Evolutionary conservation across 495 filamentous ascomycete genomes (phyloP), one percentile per base, ranked within the genome.

Genomic region (Aspergillus sclerotioniger): DNA sequence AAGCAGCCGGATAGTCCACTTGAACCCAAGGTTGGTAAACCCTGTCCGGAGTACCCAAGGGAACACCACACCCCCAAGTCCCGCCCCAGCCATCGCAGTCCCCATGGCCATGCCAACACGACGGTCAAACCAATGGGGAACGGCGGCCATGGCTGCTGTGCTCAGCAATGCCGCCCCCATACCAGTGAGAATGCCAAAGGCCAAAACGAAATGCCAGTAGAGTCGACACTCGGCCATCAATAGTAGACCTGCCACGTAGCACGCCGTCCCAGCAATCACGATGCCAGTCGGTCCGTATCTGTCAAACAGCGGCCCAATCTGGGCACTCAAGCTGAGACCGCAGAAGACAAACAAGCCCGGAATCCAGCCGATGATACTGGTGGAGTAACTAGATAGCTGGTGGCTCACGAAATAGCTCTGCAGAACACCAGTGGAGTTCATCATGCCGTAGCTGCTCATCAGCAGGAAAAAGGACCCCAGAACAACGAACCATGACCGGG

Each of bases 191-290:
- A 88, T 68, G 6, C 83, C 84, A 62, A 87, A 82, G 3, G 77
- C 78, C 6, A 89, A 76, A 47, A 89, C 70, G 67, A 88, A 87
- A 28, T 90, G 87, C 76, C 86, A 90, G 62, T 87, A 90, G 32
- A 73, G 69, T 65, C 56, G 70, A 54, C 76, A 81, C 45, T 75
- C 60, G 58, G 70, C 82, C 19, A 86, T 66, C 10, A 89, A 64
- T 51, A 88, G 61, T 41, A 88, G 64, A 21, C 79, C 81, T 2
- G 77, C 63, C 16, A 81, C 67, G 16, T 87, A 78, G 20, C 79
- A 65, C 16, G 67, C 47, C 28, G 81, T 80, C 0, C 86, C 85
- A 2, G 69, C 67, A 13, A 77, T 73, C 0, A 88, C 75, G 21
- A 88, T 70, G 8, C 71, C 56, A 10, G 77, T 74, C 3, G 84